Base-by-base conservation (phyloP, 306 rosid genomes). In the Fragaria iinumae region DNA sequence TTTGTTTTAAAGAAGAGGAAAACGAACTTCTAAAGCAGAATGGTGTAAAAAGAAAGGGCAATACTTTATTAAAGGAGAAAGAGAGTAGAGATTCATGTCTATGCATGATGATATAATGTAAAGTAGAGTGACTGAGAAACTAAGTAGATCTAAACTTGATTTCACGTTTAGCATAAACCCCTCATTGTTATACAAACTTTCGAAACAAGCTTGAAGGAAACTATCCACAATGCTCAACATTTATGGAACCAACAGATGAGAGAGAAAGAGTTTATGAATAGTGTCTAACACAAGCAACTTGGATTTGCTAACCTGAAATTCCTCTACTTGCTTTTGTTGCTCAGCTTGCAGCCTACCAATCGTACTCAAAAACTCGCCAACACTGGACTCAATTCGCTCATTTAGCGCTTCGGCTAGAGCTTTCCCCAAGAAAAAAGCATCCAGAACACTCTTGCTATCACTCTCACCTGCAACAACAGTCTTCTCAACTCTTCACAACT, bases 361-460 rank as follows among this genome's bases (percentile, higher is more conserved):
- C 38, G 87, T 39, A 72, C 98, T 83, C 72, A 92, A 85, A 59
- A 95, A 8, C 87, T 92, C 99, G 3, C 99, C 99, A 12, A 95
- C 85, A 20, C 89, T 74, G 14, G 99, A 95, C 83, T 95, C 99
- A 27, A 95, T 76, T 16, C 99, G 93, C 83, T 95, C 98, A 41
- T 90, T 92, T 69, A 95, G 49, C 59, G 96, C 93, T 83, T 95
- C 99, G 14, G 96, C 99, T 6, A 95, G 63, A 82, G 99, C 99
- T 77, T 92, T 95, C 55, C 99, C 99, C 84, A 95, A 80, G 93
- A 95, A 95, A 85, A 95, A 95, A 2, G 99, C 96, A 86, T 95
- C 97, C 55, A 92, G 82, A 80, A 95, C 88, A 76, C 88, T 88
- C 85, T 81, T 87, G 84, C 86, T 91, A 71, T 87, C 93, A 69